phyloP scores from a whole-genome alignment of 495 filamentous ascomycete genomes.

The Penicillium soppii region DNA sequence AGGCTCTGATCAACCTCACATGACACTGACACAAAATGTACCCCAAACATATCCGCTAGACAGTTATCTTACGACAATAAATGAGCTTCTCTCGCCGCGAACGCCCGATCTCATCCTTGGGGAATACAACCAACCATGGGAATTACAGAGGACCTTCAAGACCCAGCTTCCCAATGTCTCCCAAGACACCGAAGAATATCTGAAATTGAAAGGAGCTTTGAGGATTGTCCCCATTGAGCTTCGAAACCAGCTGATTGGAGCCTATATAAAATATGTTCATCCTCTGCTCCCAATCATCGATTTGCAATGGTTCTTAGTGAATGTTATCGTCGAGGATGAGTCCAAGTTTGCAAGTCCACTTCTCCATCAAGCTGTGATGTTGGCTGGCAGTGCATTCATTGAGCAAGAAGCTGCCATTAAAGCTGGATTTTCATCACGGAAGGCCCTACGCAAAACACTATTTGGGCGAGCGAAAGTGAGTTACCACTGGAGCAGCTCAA shows the following conservation, averaged over 20 bases:
- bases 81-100: slow-evolving; percentile 6
- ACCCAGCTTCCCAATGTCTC: not conserved
- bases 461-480: slow-evolving; percentile 3
- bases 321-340: slow-evolving; percentile 6
- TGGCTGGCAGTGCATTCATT: slow-evolving; percentile 7
- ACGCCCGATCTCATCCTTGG: not conserved
- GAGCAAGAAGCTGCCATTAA: not conserved
- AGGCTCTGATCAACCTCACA: slow-evolving; percentile 4
- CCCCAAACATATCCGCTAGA: slow-evolving; percentile 10
- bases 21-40: slow-evolving; percentile 1
- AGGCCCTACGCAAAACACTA: not conserved
- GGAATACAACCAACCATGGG: not conserved
- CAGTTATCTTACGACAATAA: slow-evolving; percentile 4
- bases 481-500: not conserved
- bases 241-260: slow-evolving; percentile 3
- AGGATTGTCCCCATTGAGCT: slow-evolving; percentile 2
- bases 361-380: slow-evolving; percentile 4
- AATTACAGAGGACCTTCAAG: slow-evolving; percentile 1
- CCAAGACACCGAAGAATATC: not conserved
- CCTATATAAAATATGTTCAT: slow-evolving; percentile 10
- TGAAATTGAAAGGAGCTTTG: slow-evolving; percentile 1
- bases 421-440: slow-evolving; percentile 1
- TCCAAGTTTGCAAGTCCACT: not conserved
- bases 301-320: slow-evolving; percentile 2
- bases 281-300: slow-evolving; percentile 5